Conservation (phyloP, 2,329 filamentous ascomycete genomes). For the Daldinia eschscholtzii region DNA sequence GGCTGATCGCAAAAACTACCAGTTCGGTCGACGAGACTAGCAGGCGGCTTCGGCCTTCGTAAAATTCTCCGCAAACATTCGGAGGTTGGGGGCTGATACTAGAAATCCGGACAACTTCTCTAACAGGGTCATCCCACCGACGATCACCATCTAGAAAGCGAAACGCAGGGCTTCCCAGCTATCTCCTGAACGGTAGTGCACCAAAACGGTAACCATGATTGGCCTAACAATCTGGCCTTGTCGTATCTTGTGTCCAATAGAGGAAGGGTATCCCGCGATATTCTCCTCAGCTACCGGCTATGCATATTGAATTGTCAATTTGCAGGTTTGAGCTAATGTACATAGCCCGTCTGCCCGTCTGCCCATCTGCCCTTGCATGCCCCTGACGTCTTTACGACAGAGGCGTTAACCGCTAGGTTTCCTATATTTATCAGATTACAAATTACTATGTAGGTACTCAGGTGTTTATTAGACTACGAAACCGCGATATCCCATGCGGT, state of each 20-base stretch:
- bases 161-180: slow-evolving; percentile 27
- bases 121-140: slow-evolving; percentile 18
- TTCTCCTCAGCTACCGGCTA: slow-evolving; percentile 35
- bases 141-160: slow-evolving; percentile 37
- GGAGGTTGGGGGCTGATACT: slow-evolving; percentile 20
- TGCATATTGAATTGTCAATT: slow-evolving; percentile 12
- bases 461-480: not conserved
- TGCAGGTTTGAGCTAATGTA: slow-evolving; percentile 8
- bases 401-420: not conserved
- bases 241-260: slow-evolving; percentile 36
- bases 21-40: slow-evolving; percentile 25
- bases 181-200: slow-evolving; percentile 19
- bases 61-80: slow-evolving; percentile 24
- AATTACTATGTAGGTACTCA: not conserved
- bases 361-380: not conserved
- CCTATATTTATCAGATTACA: no score
- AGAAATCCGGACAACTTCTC: slow-evolving; percentile 1
- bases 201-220: slow-evolving; percentile 9
- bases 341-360: not conserved
- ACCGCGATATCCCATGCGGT: not conserved
- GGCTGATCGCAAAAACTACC: slow-evolving; percentile 17
- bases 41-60: slow-evolving; percentile 30
- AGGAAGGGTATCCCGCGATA: slow-evolving; percentile 11
- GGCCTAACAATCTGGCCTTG: slow-evolving; percentile 14
- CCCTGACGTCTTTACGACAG: slow-evolving; percentile 15